These are phyloP conservation scores for Colletotrichum sp. DNA, from an alignment of 2,329 filamentous ascomycete species.

Conservation along the genomic window DNA sequence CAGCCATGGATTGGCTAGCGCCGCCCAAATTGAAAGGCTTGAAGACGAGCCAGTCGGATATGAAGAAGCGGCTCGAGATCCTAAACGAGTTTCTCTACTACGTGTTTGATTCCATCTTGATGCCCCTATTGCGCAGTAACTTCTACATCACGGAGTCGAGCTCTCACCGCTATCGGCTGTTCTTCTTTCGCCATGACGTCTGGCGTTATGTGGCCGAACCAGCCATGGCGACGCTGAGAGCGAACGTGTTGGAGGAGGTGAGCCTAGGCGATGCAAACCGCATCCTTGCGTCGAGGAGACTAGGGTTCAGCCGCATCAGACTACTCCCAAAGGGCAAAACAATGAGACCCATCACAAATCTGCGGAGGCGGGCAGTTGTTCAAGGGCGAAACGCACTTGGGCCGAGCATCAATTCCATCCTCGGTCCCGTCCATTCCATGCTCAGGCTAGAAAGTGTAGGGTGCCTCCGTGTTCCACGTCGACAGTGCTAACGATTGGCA, in stretches of 20 bases:
- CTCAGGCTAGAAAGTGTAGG: constrained; percentile 78
- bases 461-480: neutral
- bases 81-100: constrained; percentile 90
- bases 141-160: constrained; percentile 96
- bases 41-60: constrained; percentile 74
- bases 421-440: constrained; percentile 76
- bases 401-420: constrained; percentile 49
- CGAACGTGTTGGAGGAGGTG: constrained; percentile 80
- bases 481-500: constrained; percentile 14
- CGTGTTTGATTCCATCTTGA: constrained; percentile 86
- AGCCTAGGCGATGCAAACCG: constrained; percentile 57
- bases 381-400: constrained; percentile 60
- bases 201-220: constrained; percentile 82
- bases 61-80: constrained; percentile 76
- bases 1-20: constrained; percentile 74
- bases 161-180: constrained; percentile 77
- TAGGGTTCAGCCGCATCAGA: constrained; percentile 81
- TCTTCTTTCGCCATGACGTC: constrained; percentile 93
- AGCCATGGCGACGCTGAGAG: constrained; percentile 69
- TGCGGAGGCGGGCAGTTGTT: constrained; percentile 67
- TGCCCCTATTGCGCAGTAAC: constrained; percentile 83
- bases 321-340: constrained; percentile 80
- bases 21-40: constrained; percentile 49
- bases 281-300: constrained; percentile 62
- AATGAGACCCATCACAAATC: constrained; percentile 86